A percentile compares a stretch with the other conserved stretches of the same genome.
These are phyloP conservation scores for Eimeria acervulina DNA, from an alignment of 169 alveolate species.

Conservation along the genomic window DNA sequence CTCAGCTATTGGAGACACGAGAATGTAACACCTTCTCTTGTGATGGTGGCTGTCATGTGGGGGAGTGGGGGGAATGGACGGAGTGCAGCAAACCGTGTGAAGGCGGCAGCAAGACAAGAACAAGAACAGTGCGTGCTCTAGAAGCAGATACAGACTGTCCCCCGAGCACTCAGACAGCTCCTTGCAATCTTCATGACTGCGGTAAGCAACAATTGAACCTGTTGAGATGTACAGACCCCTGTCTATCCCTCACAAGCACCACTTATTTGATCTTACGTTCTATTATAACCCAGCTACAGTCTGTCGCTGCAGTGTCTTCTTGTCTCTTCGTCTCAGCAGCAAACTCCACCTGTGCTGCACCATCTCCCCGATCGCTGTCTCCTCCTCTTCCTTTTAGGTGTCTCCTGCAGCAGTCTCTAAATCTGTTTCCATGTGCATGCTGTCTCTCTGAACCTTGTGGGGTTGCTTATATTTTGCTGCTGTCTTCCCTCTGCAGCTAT, in stretches of 20 bases:
- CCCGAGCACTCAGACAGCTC: constrained; percentile 76
- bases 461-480: not conserved
- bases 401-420: no score
- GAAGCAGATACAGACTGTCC: constrained; percentile 74
- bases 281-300: no score
- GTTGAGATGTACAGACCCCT: not conserved
- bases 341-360: not conserved
- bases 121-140: constrained; percentile 68
- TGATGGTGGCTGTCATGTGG: constrained; percentile 86
- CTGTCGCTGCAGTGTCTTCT: not conserved
- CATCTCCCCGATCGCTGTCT: not conserved
- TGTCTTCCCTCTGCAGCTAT: constrained; percentile 42
- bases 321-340: not conserved
- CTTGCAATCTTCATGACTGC: constrained; percentile 78
- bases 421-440: not conserved
- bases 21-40: constrained; percentile 82
- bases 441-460: not conserved
- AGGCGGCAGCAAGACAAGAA: constrained; percentile 86
- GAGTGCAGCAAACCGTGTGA: constrained; percentile 86
- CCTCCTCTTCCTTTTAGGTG: not conserved
- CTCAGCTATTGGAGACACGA: constrained; percentile 34
- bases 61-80: constrained; percentile 88
- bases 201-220: not conserved
- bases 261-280: no score
- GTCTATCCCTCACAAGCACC: no score